phyloP scores from a whole-genome alignment of 148 eudicot species.

The Chenopodium formosanum region DNA sequence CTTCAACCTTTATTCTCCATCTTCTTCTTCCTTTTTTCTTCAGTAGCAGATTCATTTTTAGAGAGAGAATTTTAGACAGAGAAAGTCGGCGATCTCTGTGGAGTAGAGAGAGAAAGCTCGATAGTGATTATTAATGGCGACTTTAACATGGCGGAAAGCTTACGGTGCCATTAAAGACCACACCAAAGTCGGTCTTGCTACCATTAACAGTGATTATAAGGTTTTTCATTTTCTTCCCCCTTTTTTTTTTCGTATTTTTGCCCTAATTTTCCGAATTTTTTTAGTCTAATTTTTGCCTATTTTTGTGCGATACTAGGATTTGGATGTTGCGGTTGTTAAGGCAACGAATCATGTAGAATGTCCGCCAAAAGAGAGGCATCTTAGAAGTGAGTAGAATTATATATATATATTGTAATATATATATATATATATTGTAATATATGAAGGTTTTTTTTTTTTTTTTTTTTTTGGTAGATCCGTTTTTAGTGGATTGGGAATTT shows the following conservation, averaged over 20 bases:
- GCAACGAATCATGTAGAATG: constrained; percentile 95
- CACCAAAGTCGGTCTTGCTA: constrained; percentile 93
- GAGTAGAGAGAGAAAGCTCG: constrained; percentile 8
- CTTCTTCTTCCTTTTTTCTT: too few relatives aligned
- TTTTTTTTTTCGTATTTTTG: neutral
- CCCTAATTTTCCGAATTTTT: neutral
- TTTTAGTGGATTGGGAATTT: constrained; percentile 7
- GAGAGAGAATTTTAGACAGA: neutral
- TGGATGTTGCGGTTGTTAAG: constrained; percentile 93
- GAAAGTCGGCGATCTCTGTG: neutral
- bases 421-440: neutral
- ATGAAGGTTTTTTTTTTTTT: neutral
- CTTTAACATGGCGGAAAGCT: constrained; percentile 79
- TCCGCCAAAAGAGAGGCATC: constrained; percentile 93
- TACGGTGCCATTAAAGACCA: constrained; percentile 93
- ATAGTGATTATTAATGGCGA: constrained; percentile 50
- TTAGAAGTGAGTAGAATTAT: constrained; percentile 61
- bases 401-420: too few relatives aligned
- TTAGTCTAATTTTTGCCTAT: constrained; percentile 12
- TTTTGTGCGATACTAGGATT: constrained; percentile 53
- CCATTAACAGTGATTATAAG: constrained; percentile 92
- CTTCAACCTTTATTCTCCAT: too few relatives aligned
- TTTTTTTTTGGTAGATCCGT: constrained; percentile 15
- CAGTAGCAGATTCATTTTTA: too few relatives aligned
- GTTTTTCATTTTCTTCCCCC: constrained; percentile 25